These are phyloP conservation scores for Penstemon barbatus DNA, from an alignment of 257 asterid species.

Conservation along the genomic window DNA sequence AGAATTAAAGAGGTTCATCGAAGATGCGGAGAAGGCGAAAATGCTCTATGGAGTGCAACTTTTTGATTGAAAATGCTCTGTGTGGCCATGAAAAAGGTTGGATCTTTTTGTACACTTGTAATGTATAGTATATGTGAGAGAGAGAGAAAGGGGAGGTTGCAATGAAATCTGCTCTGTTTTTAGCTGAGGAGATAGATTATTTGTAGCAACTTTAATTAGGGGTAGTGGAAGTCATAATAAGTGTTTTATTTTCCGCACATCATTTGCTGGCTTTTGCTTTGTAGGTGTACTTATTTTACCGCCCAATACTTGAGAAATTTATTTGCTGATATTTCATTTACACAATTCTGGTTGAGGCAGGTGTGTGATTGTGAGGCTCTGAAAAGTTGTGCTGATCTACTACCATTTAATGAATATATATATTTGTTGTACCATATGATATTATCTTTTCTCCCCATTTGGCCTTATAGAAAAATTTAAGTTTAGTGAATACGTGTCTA, in stretches of 20 bases:
- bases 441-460: too few relatives aligned
- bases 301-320: too few relatives aligned
- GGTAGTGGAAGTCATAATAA: neutral
- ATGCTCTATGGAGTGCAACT: conserved; percentile 58
- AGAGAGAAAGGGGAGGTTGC: conserved; percentile 26
- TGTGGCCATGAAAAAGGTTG: conserved; percentile 1
- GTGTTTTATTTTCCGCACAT: too few relatives aligned
- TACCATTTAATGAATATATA: too few relatives aligned
- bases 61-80: conserved; percentile 38
- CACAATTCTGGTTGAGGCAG: too few relatives aligned
- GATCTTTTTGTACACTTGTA: conserved; percentile 22
- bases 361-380: too few relatives aligned
- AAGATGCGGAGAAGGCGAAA: conserved; percentile 90
- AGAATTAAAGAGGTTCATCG: conserved; percentile 91
- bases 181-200: conserved; percentile 40
- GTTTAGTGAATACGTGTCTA: too few relatives aligned
- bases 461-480: too few relatives aligned
- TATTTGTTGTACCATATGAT: too few relatives aligned
- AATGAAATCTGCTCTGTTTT: conserved; percentile 43
- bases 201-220: conserved; percentile 30
- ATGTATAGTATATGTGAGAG: conserved; percentile 26
- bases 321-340: too few relatives aligned
- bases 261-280: neutral
- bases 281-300: too few relatives aligned
- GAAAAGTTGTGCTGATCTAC: too few relatives aligned